Evolutionary conservation across 2,329 filamentous ascomycete genomes (phyloP).

Genomic region (Lasiodiplodia theobromae): DNA sequence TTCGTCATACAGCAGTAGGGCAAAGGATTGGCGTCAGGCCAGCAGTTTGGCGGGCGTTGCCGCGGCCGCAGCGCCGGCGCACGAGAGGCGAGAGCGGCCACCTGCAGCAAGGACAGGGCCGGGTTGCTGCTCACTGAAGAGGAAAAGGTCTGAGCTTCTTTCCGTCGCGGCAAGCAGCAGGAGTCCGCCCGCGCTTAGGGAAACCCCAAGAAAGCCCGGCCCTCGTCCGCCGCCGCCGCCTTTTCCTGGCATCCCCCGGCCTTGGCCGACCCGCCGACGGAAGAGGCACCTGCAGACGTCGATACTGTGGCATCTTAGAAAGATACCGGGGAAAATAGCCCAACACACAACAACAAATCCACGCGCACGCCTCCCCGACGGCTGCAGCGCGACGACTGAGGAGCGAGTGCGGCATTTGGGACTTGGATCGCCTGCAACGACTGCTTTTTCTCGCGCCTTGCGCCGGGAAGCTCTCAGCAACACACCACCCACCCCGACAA

Average conservation of each 20-base stretch:
- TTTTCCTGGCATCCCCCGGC: not conserved
- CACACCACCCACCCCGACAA: not conserved
- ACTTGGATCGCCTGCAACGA: not conserved
- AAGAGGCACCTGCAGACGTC: not conserved
- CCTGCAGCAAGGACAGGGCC: conserved; percentile 13
- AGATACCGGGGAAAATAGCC: not conserved
- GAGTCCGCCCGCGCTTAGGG: not conserved
- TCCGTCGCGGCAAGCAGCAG: not conserved
- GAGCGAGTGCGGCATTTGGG: not conserved
- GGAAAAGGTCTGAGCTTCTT: conserved; percentile 2
- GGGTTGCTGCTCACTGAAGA: not conserved
- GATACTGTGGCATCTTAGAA: not conserved
- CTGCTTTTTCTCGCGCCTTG: not conserved
- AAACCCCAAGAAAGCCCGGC: conserved; percentile 1
- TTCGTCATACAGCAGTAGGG: conserved; percentile 24
- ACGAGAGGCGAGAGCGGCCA: conserved; percentile 7
- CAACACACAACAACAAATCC: not conserved
- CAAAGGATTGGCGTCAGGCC: not conserved
- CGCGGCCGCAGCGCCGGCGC: not conserved
- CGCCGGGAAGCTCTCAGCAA: not conserved
- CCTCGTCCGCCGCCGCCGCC: not conserved
- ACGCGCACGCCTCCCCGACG: not conserved
- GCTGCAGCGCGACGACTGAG: not conserved
- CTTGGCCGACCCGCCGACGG: not conserved
- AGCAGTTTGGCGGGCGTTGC: conserved; percentile 13